Percentiles rank a stretch among this genome's conserved stretches.
These are phyloP conservation scores for Suillus variegatus DNA, from an alignment of 768 basidiomycete species.

Conservation along the genomic window DNA sequence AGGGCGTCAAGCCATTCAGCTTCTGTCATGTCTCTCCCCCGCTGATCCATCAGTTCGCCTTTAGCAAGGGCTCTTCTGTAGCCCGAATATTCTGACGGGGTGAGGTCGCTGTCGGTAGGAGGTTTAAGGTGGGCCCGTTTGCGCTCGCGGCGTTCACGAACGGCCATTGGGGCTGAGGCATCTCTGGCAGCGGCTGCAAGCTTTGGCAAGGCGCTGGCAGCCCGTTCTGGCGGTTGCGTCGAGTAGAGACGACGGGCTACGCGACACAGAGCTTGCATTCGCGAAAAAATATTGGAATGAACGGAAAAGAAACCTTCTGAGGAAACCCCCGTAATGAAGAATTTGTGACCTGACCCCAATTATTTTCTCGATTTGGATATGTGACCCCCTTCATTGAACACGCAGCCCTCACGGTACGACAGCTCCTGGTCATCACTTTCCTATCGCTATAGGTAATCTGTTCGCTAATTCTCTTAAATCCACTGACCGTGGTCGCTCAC, in stretches of 20 bases:
- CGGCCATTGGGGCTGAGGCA: slow-evolving; percentile 71
- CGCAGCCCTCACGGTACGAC: not conserved
- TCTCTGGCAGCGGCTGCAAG: slow-evolving; percentile 54
- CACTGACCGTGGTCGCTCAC: slow-evolving; percentile 13
- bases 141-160: slow-evolving; percentile 62
- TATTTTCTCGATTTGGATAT: not conserved
- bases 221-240: slow-evolving; percentile 47
- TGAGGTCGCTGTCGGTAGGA: slow-evolving; percentile 52
- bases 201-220: slow-evolving; percentile 58
- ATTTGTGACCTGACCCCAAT: not conserved
- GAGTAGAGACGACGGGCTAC: slow-evolving; percentile 43
- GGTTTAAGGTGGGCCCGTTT: slow-evolving; percentile 44
- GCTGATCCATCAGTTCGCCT: slow-evolving; percentile 44
- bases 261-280: slow-evolving; percentile 34
- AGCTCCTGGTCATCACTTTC: not conserved
- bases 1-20: slow-evolving; percentile 60
- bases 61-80: slow-evolving; percentile 60
- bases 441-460: not conserved
- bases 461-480: not conserved
- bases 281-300: slow-evolving; percentile 4
- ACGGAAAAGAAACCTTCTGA: not conserved
- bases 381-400: not conserved
- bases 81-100: slow-evolving; percentile 62
- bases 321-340: not conserved
- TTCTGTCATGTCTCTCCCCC: slow-evolving; percentile 44